phyloP scores from a whole-genome alignment of 495 filamentous ascomycete species.

The Penicillium longicatenatum region DNA sequence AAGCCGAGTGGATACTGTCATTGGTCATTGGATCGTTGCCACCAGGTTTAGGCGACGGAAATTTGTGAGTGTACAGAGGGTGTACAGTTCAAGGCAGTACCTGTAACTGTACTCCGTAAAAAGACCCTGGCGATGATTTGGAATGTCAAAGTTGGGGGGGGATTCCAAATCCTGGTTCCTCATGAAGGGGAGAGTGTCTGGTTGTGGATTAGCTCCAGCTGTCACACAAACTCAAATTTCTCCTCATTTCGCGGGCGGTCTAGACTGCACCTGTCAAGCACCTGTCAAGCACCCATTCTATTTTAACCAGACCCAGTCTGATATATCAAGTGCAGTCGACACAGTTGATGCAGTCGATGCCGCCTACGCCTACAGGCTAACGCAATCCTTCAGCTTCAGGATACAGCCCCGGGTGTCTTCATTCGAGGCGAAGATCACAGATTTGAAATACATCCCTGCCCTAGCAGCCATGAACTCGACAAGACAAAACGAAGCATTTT shows the following conservation, averaged over 20 bases:
- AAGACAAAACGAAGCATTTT: not conserved
- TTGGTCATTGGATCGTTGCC: not conserved
- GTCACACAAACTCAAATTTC: slow-evolving; percentile 20
- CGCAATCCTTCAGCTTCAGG: no score
- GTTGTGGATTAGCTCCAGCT: slow-evolving; percentile 15
- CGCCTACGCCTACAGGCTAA: no score
- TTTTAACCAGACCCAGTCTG: not conserved
- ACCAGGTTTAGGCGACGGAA: not conserved
- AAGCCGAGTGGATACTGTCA: not conserved
- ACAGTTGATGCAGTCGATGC: no score
- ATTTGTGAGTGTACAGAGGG: not conserved
- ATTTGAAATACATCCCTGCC: slow-evolving; percentile 12
- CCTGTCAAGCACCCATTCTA: slow-evolving; percentile 3
- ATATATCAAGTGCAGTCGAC: no score
- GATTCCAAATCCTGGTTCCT: not conserved
- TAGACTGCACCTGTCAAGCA: slow-evolving; percentile 11
- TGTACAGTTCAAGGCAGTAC: not conserved
- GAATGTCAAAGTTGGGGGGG: not conserved
- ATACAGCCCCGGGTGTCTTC: no score
- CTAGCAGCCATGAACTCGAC: not conserved
- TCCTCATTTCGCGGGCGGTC: slow-evolving; percentile 8
- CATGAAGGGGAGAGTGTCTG: slow-evolving; percentile 10
- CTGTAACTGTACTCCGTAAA: not conserved
- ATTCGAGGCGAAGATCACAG: not conserved
- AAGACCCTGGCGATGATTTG: no score